Evolutionary conservation across 2,329 filamentous ascomycete species (phyloP).

Genomic region (Aspergillus novoparasiticus): DNA sequence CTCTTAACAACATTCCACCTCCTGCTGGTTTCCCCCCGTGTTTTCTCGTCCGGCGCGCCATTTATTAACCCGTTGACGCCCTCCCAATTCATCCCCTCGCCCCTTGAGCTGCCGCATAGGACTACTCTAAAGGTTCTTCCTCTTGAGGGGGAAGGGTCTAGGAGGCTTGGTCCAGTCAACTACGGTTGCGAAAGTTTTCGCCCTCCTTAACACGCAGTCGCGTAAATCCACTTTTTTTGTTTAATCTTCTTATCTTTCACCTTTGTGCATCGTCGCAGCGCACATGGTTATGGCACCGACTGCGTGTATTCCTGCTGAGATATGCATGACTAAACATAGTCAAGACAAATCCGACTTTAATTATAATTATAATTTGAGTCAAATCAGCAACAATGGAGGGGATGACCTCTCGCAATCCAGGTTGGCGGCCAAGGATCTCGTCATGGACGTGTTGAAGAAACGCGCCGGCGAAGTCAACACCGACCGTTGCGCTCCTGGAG

Average conservation of each 20-base stretch:
- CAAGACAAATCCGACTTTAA: conserved; percentile 37
- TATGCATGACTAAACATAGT: conserved; percentile 38
- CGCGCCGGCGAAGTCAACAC: conserved; percentile 83
- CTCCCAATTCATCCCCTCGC: conserved; percentile 57
- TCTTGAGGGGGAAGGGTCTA: conserved; percentile 99
- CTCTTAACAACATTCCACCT: conserved; percentile 52
- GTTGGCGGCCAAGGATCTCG: conserved; percentile 71
- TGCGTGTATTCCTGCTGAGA: conserved; percentile 59
- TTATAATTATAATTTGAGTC: conserved; percentile 29
- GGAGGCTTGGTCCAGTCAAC: conserved; percentile 92
- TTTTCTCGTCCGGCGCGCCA: conserved; percentile 39
- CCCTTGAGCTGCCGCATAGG: conserved; percentile 99
- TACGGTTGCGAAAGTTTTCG: conserved; percentile 90
- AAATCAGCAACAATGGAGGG: conserved; percentile 48
- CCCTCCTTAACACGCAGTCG: conserved; percentile 78
- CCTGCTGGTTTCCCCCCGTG: conserved; percentile 37
- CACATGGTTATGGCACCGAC: conserved; percentile 72
- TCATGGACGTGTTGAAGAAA: conserved; percentile 82
- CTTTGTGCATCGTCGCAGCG: conserved; percentile 32
- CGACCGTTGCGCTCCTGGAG: conserved; percentile 84
- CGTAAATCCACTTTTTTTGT: conserved; percentile 21
- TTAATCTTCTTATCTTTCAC: conserved; percentile 18
- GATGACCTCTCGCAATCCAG: conserved; percentile 46
- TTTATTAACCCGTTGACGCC: conserved; percentile 39
- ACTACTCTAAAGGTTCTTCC: conserved; percentile 97